phyloP scores from a whole-genome alignment of 1,284 basidiomycete genomes.

The Phellopilus nigrolimitatus region DNA sequence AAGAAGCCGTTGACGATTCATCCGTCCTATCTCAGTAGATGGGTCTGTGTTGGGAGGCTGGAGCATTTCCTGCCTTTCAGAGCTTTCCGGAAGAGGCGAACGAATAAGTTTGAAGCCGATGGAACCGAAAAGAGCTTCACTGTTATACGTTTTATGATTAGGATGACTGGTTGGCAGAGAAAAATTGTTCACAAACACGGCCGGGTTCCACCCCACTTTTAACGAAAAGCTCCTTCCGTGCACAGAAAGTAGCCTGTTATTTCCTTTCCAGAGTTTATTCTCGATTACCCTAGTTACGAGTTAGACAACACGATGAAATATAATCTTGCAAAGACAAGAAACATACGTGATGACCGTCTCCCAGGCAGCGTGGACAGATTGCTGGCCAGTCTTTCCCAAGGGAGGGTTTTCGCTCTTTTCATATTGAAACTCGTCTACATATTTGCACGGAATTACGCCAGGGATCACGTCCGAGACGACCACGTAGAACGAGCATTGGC shows the following conservation, averaged over 20 bases:
- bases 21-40: conserved; percentile 39
- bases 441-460: conserved; percentile 58
- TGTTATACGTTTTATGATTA: conserved; percentile 23
- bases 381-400: conserved; percentile 38
- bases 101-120: conserved; percentile 43
- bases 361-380: conserved; percentile 48
- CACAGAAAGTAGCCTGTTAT: conserved; percentile 53
- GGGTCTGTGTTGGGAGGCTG: conserved; percentile 52
- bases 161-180: conserved; percentile 12
- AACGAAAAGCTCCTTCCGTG: conserved; percentile 48
- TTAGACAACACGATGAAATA: too few species aligned
- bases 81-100: conserved; percentile 21
- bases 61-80: conserved; percentile 34
- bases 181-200: conserved; percentile 42
- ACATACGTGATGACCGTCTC: conserved; percentile 67
- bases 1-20: conserved; percentile 55
- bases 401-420: conserved; percentile 42
- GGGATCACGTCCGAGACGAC: conserved; percentile 65
- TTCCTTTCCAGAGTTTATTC: conserved; percentile 68
- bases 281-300: conserved; percentile 51
- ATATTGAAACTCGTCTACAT: conserved; percentile 40
- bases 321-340: conserved; percentile 14
- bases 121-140: conserved; percentile 51
- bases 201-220: conserved; percentile 62
- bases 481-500: conserved; percentile 72